Base-by-base conservation (phyloP, 192 early-diverging fungal genomes). In the Powellomyces hirtus region DNA sequence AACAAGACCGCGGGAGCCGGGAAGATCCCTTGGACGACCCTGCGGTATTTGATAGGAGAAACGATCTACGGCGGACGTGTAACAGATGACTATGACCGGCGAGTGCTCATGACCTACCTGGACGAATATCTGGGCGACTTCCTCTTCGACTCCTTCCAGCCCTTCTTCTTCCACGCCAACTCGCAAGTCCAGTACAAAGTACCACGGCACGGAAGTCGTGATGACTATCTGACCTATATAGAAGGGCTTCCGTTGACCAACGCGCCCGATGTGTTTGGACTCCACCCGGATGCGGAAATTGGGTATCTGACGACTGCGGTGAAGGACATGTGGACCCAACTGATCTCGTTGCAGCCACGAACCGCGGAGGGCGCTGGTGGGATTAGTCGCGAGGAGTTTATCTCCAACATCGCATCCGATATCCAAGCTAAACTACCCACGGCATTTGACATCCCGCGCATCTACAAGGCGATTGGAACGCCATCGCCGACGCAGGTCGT, bases 121-220 rank as follows among this genome's bases (percentile, higher is more conserved):
- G 85, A 87, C 38, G 85, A 87, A 67, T 87, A 87, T 52, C 67
- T 87, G 26, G 85, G 85, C 27, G 85, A 87, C 45, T 87, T 87
- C 50, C 53, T 87, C 18, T 87, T 87, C 64, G 85, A 87, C 59
- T 70, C 79, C 8, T 85, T 85, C 77, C 85, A 87, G 52, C 80
- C 81, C 1, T 87, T 87, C 74, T 81, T 71, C 70, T 87, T 87
- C 67, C 82, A 83, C 68, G 64, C 76, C 36, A 80, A 73, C 51
- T 26, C 72, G 4, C 70, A 76, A 50, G 79, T 87, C 1, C 72
- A 84, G 55, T 87, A 87, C 72, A 80, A 78, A 37, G 72, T 87
- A 1, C 83, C 84, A 11, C 30, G 52, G 50, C 62, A 63, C 13
- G 77, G 79, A 20, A 71, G 66, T 3, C 66, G 74, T n/a, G 85